Base-by-base conservation (phyloP, 805 yeast species). In the Nakazawaea laoshanensis region DNA sequence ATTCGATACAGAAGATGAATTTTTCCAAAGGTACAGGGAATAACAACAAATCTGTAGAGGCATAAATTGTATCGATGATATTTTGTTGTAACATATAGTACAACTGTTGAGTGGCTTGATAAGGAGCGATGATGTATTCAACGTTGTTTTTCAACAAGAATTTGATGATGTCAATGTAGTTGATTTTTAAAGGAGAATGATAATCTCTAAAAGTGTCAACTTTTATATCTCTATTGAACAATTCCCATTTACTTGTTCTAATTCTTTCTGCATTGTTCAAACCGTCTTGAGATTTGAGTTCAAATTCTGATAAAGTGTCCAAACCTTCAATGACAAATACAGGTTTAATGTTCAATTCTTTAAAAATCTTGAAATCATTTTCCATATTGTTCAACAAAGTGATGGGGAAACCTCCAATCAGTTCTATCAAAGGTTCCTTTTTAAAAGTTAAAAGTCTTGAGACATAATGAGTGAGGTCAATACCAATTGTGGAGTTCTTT, bases 381-480 rank as follows among this genome's bases (percentile, higher is more conserved):
- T 74, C 76, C 29, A 85, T 57, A 44, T 65, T 64, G 38, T 59
- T 58, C 36, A 61, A 64, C 41, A 86, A 55, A 3, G 84, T 69
- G 30, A 69, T 52, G 2, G 95, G 94, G 36, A 78, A 68, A 0
- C 94, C 95, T 16, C 94, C 95, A 42, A 81, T 67, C 7, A 92
- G 94, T 31, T 77, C 80, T 25, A 76, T 53, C 39, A 70, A 71
- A 30, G 78, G 79, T 44, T 84, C 94, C 36, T 74, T 75, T 42
- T 75, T 76, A 43, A 62, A 62, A 4, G 77, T 62, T 39, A 81
- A 55, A 27, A 81, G 62, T 33, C 84, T 58, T 17, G 81, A 62
- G 24, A 85, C 54, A 47, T 85, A 87, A 49, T 85, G 87, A 42
- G 74, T 82, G 10, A 78, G 92, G 51, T 87, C 95, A 28, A 86